Evolutionary conservation across 2,329 filamentous ascomycete genomes (phyloP), one percentile per base, ranked within the genome.

Genomic region (Septoria petroselini): DNA sequence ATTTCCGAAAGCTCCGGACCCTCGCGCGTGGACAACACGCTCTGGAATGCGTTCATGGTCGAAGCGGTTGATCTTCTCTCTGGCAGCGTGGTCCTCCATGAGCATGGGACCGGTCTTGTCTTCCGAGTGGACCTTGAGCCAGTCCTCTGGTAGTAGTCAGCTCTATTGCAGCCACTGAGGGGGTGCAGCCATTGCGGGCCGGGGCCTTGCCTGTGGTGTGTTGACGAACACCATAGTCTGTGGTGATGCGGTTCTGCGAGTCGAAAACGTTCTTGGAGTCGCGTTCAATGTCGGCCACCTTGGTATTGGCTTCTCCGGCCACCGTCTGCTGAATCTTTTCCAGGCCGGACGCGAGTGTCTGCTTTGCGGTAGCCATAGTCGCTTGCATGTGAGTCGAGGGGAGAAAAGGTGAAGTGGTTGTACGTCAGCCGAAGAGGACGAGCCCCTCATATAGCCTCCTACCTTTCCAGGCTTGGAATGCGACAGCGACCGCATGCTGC

Each of bases 61-160:
- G 62, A 93, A 91, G 21, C 84, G 82, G 66, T 82, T 79, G 31
- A 86, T 84, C 82, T 86, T 90, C 67, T 93, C 88, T 9, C 87
- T 76, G 0, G 71, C 82, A 61, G 87, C 83, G 7, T 78, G 75
- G 57, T 93, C 88, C 63, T 93, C 87, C 2, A 93, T 66, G 0
- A 91, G 71, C 61, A 69, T 67, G 0, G 88, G 85, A 0, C 88
- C 88, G 1, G 76, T 82, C 48, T 81, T 73, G 39, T 86, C 77
- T 2, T 82, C 75, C 29, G 72, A 82, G 19, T 73, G 77, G 4
- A 84, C 76, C 44, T 79, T 81, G 46, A 94, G 73, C 88, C 87
- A 93, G 65, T 90, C 78, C 62, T 95, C 89, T 60, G 7, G 15
- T 6, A n/a, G 29, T 37, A 27, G 44, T 48, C 31, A 39, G 15